Percentiles rank a stretch among this genome's conserved stretches.
Evolutionary conservation across 1,139 yeast species (phyloP).

Genomic region (Yamadazyma friedrichii): DNA sequence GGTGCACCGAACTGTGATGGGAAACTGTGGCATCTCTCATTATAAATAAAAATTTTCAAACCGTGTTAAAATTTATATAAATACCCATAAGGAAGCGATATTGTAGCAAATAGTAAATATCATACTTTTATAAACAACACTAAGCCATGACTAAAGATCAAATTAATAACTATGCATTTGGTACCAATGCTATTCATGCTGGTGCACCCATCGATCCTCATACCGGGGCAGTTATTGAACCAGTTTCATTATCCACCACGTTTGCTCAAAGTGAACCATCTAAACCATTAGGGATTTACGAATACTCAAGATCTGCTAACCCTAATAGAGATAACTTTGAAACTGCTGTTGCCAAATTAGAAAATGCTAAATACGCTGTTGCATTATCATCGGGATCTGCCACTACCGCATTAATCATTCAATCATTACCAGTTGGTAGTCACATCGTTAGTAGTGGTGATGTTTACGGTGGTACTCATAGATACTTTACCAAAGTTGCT

Average conservation of each 20-base stretch:
- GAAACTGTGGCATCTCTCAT: no score
- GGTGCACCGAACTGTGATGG: no score
- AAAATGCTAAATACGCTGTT: conserved; percentile 72
- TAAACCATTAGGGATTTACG: conserved; percentile 74
- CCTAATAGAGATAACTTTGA: conserved; percentile 88
- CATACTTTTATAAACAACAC: not conserved
- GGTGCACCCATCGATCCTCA: conserved; percentile 72
- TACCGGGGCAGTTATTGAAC: conserved; percentile 87
- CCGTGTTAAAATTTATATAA: no score
- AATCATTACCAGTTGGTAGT: conserved; percentile 68
- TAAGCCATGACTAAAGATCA: conserved; percentile 19
- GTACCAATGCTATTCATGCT: conserved; percentile 81
- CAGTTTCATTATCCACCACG: conserved; percentile 83
- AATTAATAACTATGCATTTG: conserved; percentile 46
- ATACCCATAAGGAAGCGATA: no score
- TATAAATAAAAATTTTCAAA: no score
- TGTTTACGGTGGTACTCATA: conserved; percentile 91
- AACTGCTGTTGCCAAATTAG: conserved; percentile 76
- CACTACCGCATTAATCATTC: conserved; percentile 75
- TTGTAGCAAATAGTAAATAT: no score
- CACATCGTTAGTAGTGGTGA: conserved; percentile 84
- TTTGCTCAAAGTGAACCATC: conserved; percentile 81
- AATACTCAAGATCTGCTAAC: conserved; percentile 84
- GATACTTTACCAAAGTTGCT: conserved; percentile 88
- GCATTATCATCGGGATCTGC: conserved; percentile 89